Evolutionary conservation across 106 monocot genomes (phyloP), one percentile per base, ranked within the genome.

Genomic region (Dioscorea zingiberensis): DNA sequence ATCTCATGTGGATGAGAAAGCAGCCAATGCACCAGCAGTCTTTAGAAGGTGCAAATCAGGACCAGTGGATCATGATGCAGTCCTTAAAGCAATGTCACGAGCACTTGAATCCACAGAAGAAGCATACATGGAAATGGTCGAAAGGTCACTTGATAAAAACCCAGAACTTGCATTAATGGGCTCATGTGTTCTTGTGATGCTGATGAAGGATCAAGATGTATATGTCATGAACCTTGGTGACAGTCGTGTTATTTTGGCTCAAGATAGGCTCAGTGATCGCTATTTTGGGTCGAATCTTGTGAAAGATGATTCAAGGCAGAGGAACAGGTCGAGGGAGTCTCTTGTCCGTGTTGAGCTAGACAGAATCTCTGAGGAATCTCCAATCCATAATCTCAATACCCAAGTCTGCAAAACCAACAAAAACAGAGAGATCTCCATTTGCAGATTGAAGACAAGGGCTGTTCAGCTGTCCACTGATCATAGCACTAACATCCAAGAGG

Each of bases 151-250:
- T 28, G 88, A 92, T 54, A 80, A 27, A 27, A 89, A 92, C 63
- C 92, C 97, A n/a, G 97, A 98, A 81, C 92, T 98, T 48, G 88
- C 97, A 46, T 49, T 98, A 25, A 93, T 98, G 97, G 97, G 97
- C 25, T 98, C 97, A 15, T 98, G 97, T 70, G 97, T 98, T 65
- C 82, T 98, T 25, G 97, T 98, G 38, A 98, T 93, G 92, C 62
- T 98, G 63, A 98, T 98, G 92, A 98, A 93, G 76, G 97, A 93
- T 71, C 81, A 93, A 55, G 97, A 98, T 80, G 97, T 98, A 0
- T 98, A 98, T 67, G 80, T 93, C 45, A 98, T 98, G 92, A 98
- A 93, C 68, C 78, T 98, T 44, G 97, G 97, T 53, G 97, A 98
- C 51, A 98, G 97, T 63, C 88, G 97, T 27, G 92, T 78, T 47